Evolutionary conservation across 108 stramenopile genomes (phyloP), one percentile per base, ranked within the genome.

Genomic region (Fistulifera solaris): DNA sequence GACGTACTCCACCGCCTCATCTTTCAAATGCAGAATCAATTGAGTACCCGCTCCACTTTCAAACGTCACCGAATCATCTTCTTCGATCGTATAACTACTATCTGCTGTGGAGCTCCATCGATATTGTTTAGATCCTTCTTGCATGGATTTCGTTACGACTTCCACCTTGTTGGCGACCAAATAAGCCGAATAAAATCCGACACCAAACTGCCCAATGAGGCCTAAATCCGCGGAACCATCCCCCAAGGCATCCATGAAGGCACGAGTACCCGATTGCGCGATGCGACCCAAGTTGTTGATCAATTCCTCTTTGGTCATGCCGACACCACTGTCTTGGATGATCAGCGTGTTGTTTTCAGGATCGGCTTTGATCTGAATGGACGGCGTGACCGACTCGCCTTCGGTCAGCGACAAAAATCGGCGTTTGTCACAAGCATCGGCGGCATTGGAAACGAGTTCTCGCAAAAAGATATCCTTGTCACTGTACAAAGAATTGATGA

Each of bases 371-470:
- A 94, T 88, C 49, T 62, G 61, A 56, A 99, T 96, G 65, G 77
- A 55, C 44, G 52, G 53, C 3, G 38, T 26, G 19, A 49, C 45
- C 8, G 66, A 52, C 17, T 67, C 66, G 26, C 53, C 52, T 14
- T 62, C 65, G 15, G 83, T 84, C 45, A 94, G 49, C 22, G 76
- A 78, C 17, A 99, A 75, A 80, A 98, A 99, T 13, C 99, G 88
- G 46, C 96, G 92, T 87, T 99, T 99, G 80, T 99, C 99, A 46
- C 96, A 93, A n/a, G 93, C 93, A 72, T 94, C 93, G 62, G 93
- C 89, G 22, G 93, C 89, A 64, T 94, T 94, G 41, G 87, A 89
- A n/a, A 89, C 73, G 8, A 94, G 63, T 74, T 94, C 93, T n/a
- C 88, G 77, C 10, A 88, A 61, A 65, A 87, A 91, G 52, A 76